Evolutionary conservation across 2,329 filamentous ascomycete species (phyloP), one percentile per base, ranked within the genome.

Genomic region (Aspergillus sp.): DNA sequence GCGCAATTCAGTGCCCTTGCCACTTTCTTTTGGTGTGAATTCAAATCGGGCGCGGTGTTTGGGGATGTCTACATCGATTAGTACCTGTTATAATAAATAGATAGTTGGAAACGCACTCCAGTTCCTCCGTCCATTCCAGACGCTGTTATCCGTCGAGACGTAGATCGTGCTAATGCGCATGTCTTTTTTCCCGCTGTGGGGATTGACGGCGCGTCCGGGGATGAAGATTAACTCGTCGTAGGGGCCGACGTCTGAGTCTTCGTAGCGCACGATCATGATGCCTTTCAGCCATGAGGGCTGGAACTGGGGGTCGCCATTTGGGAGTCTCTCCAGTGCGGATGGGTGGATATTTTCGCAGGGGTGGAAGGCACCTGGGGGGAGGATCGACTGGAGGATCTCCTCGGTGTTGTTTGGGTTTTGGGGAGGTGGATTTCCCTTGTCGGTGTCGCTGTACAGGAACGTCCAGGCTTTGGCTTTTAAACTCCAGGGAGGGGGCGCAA

Each of bases 101-200:
- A 1, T 20, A 19, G n/a, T 19, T 19, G 9, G 12, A 20, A 13
- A 12, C 37, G 44, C 37, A 54, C 52, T 54, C 52, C 52, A 54
- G 17, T 54, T 54, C 17, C 52, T 41, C 17, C 52, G 30, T 5
- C 52, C 52, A 34, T 54, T 54, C 52, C 52, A 54, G 9, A 54
- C 52, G n/a, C 52, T 54, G 34, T 34, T 44, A 20, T 54, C 52
- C 1, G 52, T 47, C 5, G 52, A 54, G 3, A 54, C 52, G 8
- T 47, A 54, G 7, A 54, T 54, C 5, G 34, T 48, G 24, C 20
- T 48, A 20, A 54, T 54, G 0, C 52, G 13, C 33, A 48, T 15
- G 1, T 54, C 52, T 15, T 37, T 39, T 12, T 54, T 48, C 1
- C 44, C 52, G 6, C 19, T 48, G 17, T 40, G 5, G 4, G 52